phyloP scores from a whole-genome alignment of 768 basidiomycete species.

The Lactifluus volemus region DNA sequence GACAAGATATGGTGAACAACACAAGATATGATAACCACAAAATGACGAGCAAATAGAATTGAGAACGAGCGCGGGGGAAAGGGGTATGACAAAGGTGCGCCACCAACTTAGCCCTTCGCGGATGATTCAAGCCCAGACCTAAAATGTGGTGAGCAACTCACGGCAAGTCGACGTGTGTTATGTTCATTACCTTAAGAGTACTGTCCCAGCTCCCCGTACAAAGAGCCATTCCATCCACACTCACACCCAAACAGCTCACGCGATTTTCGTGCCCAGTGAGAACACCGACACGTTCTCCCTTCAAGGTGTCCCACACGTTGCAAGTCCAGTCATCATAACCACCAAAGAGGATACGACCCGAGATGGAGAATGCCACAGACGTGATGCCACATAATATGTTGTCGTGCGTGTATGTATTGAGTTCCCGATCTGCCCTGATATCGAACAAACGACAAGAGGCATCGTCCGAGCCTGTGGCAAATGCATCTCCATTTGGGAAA shows the following conservation, averaged over 20 bases:
- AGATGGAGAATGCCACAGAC: conserved; percentile 97
- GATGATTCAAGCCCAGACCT: conserved; percentile 76
- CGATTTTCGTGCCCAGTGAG: conserved; percentile 97
- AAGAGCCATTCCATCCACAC: conserved; percentile 94
- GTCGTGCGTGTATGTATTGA: conserved; percentile 96
- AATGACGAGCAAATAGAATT: conserved; percentile 18
- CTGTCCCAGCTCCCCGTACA: conserved; percentile 99
- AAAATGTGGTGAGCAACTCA: conserved; percentile 5
- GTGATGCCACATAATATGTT: conserved; percentile 99
- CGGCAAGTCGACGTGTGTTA: not conserved
- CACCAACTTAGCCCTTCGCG: conserved; percentile 3
- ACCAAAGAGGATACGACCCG: conserved; percentile 94
- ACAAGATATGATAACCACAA: conserved; percentile 40
- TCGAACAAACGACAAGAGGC: conserved; percentile 98
- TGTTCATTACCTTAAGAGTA: conserved; percentile 70
- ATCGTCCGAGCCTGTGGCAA: conserved; percentile 97
- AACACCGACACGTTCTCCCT: conserved; percentile 96
- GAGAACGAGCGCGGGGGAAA: conserved; percentile 7
- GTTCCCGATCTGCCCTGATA: conserved; percentile 93
- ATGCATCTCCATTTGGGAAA: conserved; percentile 99
- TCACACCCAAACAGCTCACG: conserved; percentile 93
- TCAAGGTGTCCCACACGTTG: conserved; percentile 99
- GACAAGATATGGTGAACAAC: conserved; percentile 44
- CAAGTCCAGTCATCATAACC: conserved; percentile 99
- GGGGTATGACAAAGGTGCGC: conserved; percentile 14